phyloP scores from a whole-genome alignment of 192 early-diverging fungal species.

The Neocallimastix lanati region DNA sequence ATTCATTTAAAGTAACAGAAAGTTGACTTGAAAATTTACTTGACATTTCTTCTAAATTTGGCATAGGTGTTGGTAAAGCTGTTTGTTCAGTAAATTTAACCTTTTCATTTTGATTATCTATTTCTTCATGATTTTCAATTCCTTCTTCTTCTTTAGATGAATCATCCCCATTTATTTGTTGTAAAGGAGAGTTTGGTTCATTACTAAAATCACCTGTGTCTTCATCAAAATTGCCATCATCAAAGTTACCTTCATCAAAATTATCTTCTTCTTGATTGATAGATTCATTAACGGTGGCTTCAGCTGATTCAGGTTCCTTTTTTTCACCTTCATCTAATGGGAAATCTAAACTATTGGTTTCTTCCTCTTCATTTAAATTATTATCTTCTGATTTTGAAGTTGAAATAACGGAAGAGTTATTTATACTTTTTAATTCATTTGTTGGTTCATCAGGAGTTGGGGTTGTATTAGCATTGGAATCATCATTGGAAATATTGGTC shows the following conservation, averaged over 20 bases:
- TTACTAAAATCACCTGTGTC: too few species aligned
- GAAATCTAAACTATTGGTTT: neutral
- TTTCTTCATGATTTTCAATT: neutral
- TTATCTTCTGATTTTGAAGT: neutral
- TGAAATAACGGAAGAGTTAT: neutral
- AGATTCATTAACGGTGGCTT: too few species aligned
- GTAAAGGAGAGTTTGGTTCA: too few species aligned
- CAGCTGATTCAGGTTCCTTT: too few species aligned
- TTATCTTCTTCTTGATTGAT: too few species aligned
- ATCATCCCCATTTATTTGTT: too few species aligned
- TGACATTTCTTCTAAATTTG: neutral
- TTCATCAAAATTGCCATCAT: too few species aligned
- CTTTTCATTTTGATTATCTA: neutral
- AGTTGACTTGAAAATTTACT: neutral
- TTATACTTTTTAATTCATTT: neutral
- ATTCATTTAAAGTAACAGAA: neutral
- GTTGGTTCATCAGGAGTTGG: too few species aligned
- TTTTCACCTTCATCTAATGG: neutral
- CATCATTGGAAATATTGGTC: too few species aligned
- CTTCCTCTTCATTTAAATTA: neutral
- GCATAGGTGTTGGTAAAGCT: neutral
- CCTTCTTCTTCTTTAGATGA: neutral
- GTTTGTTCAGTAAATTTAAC: neutral
- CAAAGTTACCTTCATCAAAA: too few species aligned
- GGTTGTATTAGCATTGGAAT: too few species aligned